phyloP scores from a whole-genome alignment of 2,329 filamentous ascomycete genomes.

The Ophiostoma novo-ulmi region DNA sequence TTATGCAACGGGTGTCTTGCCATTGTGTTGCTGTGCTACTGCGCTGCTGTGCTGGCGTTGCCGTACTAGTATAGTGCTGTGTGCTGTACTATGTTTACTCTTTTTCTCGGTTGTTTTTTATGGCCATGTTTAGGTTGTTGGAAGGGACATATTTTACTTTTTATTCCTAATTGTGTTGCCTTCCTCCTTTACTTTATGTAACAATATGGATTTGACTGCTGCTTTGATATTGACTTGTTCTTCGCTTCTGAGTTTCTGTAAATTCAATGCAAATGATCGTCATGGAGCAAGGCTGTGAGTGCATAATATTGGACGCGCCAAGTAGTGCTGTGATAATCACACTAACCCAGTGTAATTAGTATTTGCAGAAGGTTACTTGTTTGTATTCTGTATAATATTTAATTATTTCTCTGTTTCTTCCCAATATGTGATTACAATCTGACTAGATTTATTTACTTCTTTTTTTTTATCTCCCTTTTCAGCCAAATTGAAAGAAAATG shows the following conservation, averaged over 20 bases:
- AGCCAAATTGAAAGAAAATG: too few relatives aligned
- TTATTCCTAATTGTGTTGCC: neutral
- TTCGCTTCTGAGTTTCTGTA: neutral
- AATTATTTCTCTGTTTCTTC: too few relatives aligned
- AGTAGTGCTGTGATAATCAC: too few relatives aligned
- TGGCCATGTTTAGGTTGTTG: neutral
- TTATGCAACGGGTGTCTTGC: neutral
- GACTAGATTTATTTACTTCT: too few relatives aligned
- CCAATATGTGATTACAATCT: too few relatives aligned
- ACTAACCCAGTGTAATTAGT: too few relatives aligned
- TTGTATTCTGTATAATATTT: too few relatives aligned
- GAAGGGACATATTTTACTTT: neutral
- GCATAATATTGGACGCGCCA: too few relatives aligned
- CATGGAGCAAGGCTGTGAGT: constrained; percentile 8
- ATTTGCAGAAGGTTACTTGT: too few relatives aligned
- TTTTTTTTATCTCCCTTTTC: too few relatives aligned
- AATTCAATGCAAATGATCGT: neutral
- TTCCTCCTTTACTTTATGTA: neutral
- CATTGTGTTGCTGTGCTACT: neutral
- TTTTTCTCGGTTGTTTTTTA: neutral
- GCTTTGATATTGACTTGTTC: neutral
- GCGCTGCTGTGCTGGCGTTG: neutral
- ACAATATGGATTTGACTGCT: neutral
- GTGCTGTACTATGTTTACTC: neutral
- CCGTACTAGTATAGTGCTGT: neutral